Evolutionary conservation across 306 rosid genomes (phyloP).

Genomic region (Dalbergia cultrata): DNA sequence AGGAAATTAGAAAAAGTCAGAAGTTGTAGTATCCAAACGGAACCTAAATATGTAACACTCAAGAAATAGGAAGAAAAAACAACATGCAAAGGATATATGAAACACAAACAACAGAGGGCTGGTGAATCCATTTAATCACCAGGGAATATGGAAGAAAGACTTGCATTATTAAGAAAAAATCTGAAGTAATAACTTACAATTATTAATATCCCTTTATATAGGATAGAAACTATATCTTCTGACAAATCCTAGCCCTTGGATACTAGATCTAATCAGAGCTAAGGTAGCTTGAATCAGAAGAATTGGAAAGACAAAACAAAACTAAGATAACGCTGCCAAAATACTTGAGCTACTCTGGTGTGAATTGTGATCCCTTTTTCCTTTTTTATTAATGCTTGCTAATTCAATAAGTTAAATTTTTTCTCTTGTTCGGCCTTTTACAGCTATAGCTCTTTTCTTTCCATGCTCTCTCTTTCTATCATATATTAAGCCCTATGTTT

Average conservation of each 20-base stretch:
- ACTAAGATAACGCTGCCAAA: not conserved
- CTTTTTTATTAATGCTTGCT: not conserved
- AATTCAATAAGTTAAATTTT: conserved; percentile 14
- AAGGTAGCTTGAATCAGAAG: conserved; percentile 7
- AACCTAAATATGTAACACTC: conserved; percentile 13
- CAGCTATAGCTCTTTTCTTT: not conserved
- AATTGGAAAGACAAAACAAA: not conserved
- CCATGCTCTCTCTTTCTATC: conserved; percentile 10
- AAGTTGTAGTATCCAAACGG: no score
- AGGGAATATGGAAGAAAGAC: conserved; percentile 14
- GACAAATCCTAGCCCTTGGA: conserved; percentile 11
- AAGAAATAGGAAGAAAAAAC: not conserved
- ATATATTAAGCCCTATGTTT: not conserved
- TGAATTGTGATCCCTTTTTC: no score
- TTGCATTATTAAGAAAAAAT: not conserved
- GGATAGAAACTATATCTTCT: not conserved
- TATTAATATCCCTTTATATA: not conserved
- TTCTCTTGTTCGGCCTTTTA: not conserved
- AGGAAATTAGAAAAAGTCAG: no score
- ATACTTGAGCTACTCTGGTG: not conserved
- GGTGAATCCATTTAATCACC: not conserved
- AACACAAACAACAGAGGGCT: not conserved
- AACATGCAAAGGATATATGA: no score
- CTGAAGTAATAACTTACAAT: not conserved
- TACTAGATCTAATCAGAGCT: not conserved